phyloP scores from a whole-genome alignment of 2,329 filamentous ascomycete species.

The Pseudogymnoascus sp. region DNA sequence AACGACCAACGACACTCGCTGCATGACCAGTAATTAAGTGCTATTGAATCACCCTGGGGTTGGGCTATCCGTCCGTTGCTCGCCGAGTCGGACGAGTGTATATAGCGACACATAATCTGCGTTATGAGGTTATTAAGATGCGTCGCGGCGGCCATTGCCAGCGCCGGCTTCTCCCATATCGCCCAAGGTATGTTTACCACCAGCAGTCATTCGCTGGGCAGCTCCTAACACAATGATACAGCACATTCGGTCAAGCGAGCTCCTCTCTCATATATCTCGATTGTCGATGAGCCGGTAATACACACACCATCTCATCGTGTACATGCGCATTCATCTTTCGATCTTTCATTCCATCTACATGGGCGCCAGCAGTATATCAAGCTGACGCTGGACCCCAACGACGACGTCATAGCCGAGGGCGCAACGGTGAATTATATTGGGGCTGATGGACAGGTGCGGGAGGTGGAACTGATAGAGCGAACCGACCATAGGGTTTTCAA shows the following conservation, averaged over 20 bases:
- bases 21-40: background rate
- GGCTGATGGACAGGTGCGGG: slow-evolving; percentile 58
- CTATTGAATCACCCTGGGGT: background rate
- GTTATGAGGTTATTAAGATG: slow-evolving; percentile 9
- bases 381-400: slow-evolving; percentile 77
- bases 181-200: slow-evolving; percentile 1
- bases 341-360: slow-evolving; percentile 71
- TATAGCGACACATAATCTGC: background rate
- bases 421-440: slow-evolving; percentile 66
- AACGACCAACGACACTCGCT: background rate
- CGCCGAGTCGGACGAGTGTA: background rate
- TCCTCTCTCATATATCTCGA: slow-evolving; percentile 65
- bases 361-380: slow-evolving; percentile 61
- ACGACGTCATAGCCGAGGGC: slow-evolving; percentile 74
- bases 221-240: slow-evolving; percentile 23
- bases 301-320: slow-evolving; percentile 71
- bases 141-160: slow-evolving; percentile 5
- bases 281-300: slow-evolving; percentile 66
- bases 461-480: slow-evolving; percentile 62
- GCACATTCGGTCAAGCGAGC: slow-evolving; percentile 67
- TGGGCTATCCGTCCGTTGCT: background rate
- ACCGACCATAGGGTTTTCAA: slow-evolving; percentile 74
- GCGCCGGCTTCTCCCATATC: slow-evolving; percentile 1
- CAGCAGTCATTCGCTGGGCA: background rate
- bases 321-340: slow-evolving; percentile 73